phyloP scores from a whole-genome alignment of 2,329 filamentous ascomycete species.

The Fusarium denticulatum region DNA sequence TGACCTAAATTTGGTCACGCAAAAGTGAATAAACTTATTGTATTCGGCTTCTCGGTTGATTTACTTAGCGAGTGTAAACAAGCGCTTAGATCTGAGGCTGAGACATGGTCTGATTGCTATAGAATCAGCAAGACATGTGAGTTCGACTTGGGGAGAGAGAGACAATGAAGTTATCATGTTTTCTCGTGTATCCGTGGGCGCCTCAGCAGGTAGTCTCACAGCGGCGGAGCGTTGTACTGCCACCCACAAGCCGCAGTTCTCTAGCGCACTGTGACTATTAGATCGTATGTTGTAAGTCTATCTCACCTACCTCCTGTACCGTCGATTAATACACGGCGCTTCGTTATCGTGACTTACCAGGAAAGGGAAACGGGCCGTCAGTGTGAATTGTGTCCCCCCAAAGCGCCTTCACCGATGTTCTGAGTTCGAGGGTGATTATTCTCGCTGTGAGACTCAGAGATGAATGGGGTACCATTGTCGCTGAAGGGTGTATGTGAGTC shows the following conservation, averaged over 20 bases:
- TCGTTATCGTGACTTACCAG: neutral
- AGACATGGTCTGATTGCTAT: conserved; percentile 9
- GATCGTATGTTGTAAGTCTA: neutral
- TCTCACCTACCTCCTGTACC: neutral
- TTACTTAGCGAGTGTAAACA: neutral
- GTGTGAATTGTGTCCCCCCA: conserved; percentile 16
- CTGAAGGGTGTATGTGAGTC: conserved; percentile 29
- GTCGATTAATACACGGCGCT: neutral
- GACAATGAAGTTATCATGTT: neutral
- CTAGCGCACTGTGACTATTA: neutral
- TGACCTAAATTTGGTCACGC: conserved; percentile 37
- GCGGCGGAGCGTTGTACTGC: conserved; percentile 26
- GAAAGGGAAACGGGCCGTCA: conserved; percentile 22
- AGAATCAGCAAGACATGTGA: conserved; percentile 5
- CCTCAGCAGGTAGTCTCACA: conserved; percentile 26
- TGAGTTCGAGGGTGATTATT: conserved; percentile 11
- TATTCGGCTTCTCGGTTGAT: neutral
- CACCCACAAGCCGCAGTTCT: conserved; percentile 1
- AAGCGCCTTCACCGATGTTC: conserved; percentile 28
- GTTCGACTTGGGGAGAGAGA: conserved; percentile 16
- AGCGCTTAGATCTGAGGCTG: neutral
- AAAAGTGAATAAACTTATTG: neutral
- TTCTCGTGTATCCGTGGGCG: conserved; percentile 4
- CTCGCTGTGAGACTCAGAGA: conserved; percentile 1
- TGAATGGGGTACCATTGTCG: conserved; percentile 15